A percentile compares a stretch with the other conserved stretches of the same genome.
Conservation (phyloP, 2,329 filamentous ascomycete species). For the Chrysoporthe austroafricana region DNA sequence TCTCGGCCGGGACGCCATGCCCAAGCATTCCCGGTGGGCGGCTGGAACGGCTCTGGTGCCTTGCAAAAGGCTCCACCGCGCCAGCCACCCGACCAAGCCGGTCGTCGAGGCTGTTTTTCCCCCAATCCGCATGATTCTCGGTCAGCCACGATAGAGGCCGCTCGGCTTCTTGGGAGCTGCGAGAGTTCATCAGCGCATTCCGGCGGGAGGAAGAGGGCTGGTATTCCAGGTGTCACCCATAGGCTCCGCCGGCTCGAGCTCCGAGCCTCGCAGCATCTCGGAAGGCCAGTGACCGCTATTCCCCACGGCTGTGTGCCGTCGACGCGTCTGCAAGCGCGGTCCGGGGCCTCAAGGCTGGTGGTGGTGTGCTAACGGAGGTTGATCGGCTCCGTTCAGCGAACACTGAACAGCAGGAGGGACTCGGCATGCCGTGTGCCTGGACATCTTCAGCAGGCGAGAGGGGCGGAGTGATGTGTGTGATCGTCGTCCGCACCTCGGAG, state of each 20-base stretch:
- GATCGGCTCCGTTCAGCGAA: background rate
- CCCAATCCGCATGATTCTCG: too few species aligned
- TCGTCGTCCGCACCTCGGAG: too few species aligned
- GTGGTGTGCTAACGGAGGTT: background rate
- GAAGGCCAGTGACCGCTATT: background rate
- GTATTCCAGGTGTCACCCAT: too few species aligned
- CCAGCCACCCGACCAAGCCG: too few species aligned
- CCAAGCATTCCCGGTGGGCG: background rate
- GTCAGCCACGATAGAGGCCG: too few species aligned
- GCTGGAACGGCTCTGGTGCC: background rate
- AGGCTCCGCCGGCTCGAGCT: too few species aligned
- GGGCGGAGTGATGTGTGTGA: background rate
- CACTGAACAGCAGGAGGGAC: background rate
- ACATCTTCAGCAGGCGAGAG: background rate
- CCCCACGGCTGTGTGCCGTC: background rate
- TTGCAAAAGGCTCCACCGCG: background rate
- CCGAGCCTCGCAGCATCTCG: background rate
- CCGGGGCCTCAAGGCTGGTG: background rate
- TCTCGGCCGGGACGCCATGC: background rate
- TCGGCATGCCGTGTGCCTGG: background rate
- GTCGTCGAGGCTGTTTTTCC: too few species aligned
- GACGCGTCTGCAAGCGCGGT: background rate
- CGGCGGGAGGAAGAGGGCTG: too few species aligned
- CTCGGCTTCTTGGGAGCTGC: too few species aligned
- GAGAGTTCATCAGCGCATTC: too few species aligned